Percentiles rank a stretch among this genome's conserved stretches.
Conservation (phyloP, 176 grass and related monocot genomes). For the Lolium rigidum region DNA sequence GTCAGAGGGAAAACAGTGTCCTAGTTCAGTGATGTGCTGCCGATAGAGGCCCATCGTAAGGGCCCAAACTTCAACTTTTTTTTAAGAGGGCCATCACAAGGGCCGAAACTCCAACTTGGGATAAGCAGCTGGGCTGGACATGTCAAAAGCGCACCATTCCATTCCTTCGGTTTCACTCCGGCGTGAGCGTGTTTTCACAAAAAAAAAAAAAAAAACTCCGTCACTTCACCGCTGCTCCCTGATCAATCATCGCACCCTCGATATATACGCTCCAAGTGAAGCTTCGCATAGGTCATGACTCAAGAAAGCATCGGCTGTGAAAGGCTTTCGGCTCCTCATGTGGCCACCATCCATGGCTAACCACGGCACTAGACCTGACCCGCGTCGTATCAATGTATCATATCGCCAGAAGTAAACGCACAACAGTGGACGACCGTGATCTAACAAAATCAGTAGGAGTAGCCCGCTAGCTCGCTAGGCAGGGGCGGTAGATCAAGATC, state of each 20-base stretch:
- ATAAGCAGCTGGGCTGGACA: no score
- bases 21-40: no score
- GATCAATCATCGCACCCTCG: no score
- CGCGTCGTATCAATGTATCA: constrained; percentile 36
- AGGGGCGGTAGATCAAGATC: neutral
- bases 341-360: neutral
- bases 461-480: neutral
- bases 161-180: no score
- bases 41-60: no score
- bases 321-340: neutral
- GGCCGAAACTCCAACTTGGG: no score
- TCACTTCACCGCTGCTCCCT: neutral
- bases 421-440: neutral
- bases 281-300: neutral
- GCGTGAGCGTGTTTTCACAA: no score
- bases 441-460: neutral
- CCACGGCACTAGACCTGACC: neutral
- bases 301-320: neutral
- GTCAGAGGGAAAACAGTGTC: no score
- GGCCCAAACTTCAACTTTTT: no score
- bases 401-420: constrained; percentile 3
- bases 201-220: neutral
- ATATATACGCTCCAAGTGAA: neutral
- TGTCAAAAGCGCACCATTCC: no score
- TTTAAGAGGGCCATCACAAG: no score